These are phyloP conservation scores for Ploettnerulaceae sp. DNA, from an alignment of 2,329 filamentous ascomycete genomes.

Conservation along the genomic window DNA sequence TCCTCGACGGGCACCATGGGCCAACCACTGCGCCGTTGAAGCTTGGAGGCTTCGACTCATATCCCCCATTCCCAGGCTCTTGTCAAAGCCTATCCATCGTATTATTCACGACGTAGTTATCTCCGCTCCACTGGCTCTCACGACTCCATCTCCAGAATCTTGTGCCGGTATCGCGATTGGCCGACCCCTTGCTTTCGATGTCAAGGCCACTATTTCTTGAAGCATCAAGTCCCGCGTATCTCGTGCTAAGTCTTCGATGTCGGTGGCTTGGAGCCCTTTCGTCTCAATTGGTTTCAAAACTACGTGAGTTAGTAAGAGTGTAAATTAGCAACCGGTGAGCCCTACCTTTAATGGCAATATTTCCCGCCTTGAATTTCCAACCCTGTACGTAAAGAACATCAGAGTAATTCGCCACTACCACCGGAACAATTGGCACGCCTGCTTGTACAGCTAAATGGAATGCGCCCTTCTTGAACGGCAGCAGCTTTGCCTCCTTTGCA, in stretches of 20 bases:
- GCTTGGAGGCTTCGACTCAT: neutral
- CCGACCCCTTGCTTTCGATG: constrained; percentile 45
- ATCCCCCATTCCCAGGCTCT: neutral
- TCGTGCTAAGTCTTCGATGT: constrained; percentile 69
- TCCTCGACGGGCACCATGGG: no score
- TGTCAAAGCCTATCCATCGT: no score
- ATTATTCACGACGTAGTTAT: constrained; percentile 17
- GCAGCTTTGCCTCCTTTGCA: constrained; percentile 69
- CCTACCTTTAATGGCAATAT: constrained; percentile 69
- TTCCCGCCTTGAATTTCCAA: constrained; percentile 61
- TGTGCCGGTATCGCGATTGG: constrained; percentile 30
- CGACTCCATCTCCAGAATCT: constrained; percentile 19
- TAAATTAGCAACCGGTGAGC: constrained; percentile 20
- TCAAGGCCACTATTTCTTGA: constrained; percentile 53
- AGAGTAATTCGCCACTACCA: constrained; percentile 76
- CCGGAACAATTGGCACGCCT: constrained; percentile 84
- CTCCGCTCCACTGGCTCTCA: constrained; percentile 30
- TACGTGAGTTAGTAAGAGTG: constrained; percentile 33
- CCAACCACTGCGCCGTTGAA: neutral
- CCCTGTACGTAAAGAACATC: constrained; percentile 63
- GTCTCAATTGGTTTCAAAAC: constrained; percentile 80
- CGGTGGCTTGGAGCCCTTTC: constrained; percentile 62
- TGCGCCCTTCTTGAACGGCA: constrained; percentile 98
- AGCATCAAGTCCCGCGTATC: constrained; percentile 73
- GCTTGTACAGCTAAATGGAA: constrained; percentile 96